phyloP scores from a whole-genome alignment of 139 green algal genomes.

The Desmodesmus armatus region DNA sequence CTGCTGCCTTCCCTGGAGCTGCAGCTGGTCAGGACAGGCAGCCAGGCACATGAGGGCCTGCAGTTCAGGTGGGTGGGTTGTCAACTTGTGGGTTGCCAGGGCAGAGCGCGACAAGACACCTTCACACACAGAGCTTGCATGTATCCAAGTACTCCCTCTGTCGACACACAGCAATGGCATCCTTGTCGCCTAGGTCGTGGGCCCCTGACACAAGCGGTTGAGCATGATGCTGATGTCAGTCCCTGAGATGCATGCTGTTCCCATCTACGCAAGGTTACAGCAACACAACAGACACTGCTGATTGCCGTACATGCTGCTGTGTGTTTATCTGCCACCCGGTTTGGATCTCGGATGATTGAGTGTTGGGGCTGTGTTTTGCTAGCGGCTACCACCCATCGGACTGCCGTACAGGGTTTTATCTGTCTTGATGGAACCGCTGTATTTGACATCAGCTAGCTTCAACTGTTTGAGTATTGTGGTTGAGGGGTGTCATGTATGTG shows the following conservation, averaged over 20 bases:
- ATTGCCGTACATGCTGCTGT: neutral
- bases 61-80: conserved; percentile 22
- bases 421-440: no score
- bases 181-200: neutral
- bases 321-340: neutral
- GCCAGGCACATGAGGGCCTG: conserved; percentile 30
- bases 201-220: neutral
- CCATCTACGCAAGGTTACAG: neutral
- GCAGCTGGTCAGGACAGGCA: conserved; percentile 1
- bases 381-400: no score
- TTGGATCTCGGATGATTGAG: no score
- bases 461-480: no score
- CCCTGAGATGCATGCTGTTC: neutral
- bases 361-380: no score
- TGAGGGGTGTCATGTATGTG: no score
- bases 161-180: neutral
- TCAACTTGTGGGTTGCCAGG: neutral
- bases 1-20: conserved; percentile 53
- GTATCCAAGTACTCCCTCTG: neutral
- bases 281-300: neutral
- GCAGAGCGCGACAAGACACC: neutral
- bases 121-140: neutral
- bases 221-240: neutral
- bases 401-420: no score
- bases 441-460: no score